phyloP scores from a whole-genome alignment of 106 monocot genomes.

The Platanthera guangdongensis region DNA sequence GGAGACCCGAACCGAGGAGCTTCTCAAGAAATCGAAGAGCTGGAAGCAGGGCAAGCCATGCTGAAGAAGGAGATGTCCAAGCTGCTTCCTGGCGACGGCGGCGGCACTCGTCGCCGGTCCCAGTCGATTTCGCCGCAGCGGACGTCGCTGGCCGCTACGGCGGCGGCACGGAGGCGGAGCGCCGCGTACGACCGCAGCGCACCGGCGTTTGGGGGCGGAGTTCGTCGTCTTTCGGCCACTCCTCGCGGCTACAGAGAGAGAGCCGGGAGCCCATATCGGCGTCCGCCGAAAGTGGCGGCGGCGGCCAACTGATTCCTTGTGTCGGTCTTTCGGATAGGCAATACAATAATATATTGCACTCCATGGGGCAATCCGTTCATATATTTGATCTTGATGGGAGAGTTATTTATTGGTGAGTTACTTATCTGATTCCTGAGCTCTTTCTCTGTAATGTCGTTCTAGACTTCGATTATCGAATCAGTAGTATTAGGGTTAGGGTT shows the following conservation, averaged over 20 bases:
- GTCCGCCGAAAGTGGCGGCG: not conserved
- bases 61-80: slow-evolving; percentile 77
- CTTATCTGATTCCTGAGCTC: not conserved
- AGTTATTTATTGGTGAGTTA: slow-evolving; percentile 64
- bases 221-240: slow-evolving; percentile 30
- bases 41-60: slow-evolving; percentile 58
- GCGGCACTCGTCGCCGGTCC: slow-evolving; percentile 30
- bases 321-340: slow-evolving; percentile 46
- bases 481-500: not conserved
- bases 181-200: slow-evolving; percentile 9
- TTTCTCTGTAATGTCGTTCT: not conserved
- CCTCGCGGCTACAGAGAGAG: slow-evolving; percentile 46
- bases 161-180: slow-evolving; percentile 18
- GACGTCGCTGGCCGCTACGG: slow-evolving; percentile 6
- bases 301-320: not conserved
- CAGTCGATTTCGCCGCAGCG: slow-evolving; percentile 74
- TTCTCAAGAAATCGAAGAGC: slow-evolving; percentile 72
- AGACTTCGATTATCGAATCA: not conserved
- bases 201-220: slow-evolving; percentile 18
- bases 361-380: slow-evolving; percentile 77
- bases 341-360: slow-evolving; percentile 48
- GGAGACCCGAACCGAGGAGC: slow-evolving; percentile 40
- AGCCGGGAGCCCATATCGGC: slow-evolving; percentile 16
- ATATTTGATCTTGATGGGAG: slow-evolving; percentile 47
- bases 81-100: slow-evolving; percentile 22